Evolutionary conservation across 176 grass and related monocot genomes (phyloP).

Genomic region (Eragrostis nindensis): DNA sequence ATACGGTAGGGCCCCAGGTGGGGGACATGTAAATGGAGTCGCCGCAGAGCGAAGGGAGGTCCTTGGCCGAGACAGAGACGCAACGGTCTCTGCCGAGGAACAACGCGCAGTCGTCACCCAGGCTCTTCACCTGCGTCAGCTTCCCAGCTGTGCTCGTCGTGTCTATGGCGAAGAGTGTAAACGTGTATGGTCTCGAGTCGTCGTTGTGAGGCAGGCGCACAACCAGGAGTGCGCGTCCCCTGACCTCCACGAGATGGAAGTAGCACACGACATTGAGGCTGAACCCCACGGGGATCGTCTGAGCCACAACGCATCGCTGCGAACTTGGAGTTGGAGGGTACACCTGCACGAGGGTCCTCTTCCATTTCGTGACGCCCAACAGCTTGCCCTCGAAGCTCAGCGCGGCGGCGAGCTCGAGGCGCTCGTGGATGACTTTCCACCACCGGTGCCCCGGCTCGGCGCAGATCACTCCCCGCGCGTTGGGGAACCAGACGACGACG

Average conservation of each 20-base stretch:
- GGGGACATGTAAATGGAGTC: conserved; percentile 6
- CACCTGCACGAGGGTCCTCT: too few relatives aligned
- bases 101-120: conserved; percentile 6
- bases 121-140: background rate
- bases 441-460: background rate
- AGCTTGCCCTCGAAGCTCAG: conserved; percentile 8
- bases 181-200: fast-evolving
- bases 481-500: conserved; percentile 19
- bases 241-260: too few relatives aligned
- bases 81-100: conserved; percentile 22
- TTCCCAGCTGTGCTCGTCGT: background rate
- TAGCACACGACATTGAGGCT: too few relatives aligned
- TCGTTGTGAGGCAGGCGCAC: background rate
- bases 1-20: background rate
- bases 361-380: background rate
- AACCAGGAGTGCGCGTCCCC: background rate
- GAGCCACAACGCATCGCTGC: too few relatives aligned
- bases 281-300: too few relatives aligned
- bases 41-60: background rate
- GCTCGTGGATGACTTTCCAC: background rate
- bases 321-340: too few relatives aligned
- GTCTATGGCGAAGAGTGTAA: background rate
- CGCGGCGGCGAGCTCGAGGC: conserved; percentile 3
- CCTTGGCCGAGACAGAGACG: background rate
- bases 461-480: background rate